Evolutionary conservation across 2,329 filamentous ascomycete species (phyloP).

Genomic region (Dactylellina leptospora): DNA sequence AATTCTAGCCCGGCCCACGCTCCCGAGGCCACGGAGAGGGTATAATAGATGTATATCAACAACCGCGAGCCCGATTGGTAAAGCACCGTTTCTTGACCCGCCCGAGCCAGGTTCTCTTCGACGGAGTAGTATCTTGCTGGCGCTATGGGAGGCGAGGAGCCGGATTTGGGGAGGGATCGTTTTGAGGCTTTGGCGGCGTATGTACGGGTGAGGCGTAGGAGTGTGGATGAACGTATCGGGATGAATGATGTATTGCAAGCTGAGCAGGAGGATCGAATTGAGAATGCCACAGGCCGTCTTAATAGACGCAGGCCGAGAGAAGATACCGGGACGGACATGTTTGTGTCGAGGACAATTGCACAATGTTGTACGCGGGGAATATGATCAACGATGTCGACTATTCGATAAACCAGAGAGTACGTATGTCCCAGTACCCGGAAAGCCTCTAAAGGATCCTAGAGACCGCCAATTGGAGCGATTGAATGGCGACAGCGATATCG

Average conservation of each 20-base stretch:
- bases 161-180: constrained; percentile 5
- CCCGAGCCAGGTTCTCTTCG: constrained; percentile 43
- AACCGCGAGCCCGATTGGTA: constrained; percentile 42
- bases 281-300: constrained; percentile 15
- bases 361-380: too few relatives aligned
- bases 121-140: constrained; percentile 31
- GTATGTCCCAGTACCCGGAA: too few relatives aligned
- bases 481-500: constrained; percentile 8
- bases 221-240: constrained; percentile 8
- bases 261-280: not conserved
- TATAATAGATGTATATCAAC: constrained; percentile 41
- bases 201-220: constrained; percentile 28
- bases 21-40: constrained; percentile 31
- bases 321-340: constrained; percentile 29
- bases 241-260: constrained; percentile 9
- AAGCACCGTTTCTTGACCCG: constrained; percentile 49
- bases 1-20: constrained; percentile 32
- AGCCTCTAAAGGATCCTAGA: too few relatives aligned
- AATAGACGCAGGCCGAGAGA: constrained; percentile 34
- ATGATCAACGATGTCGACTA: not conserved
- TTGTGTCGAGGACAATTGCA: not conserved
- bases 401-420: not conserved
- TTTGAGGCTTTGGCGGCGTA: constrained; percentile 43
- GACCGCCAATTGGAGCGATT: not conserved
- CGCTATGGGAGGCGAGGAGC: not conserved